Evolutionary conservation across 148 eudicot species (phyloP).

Genomic region (Selenicereus undatus): DNA sequence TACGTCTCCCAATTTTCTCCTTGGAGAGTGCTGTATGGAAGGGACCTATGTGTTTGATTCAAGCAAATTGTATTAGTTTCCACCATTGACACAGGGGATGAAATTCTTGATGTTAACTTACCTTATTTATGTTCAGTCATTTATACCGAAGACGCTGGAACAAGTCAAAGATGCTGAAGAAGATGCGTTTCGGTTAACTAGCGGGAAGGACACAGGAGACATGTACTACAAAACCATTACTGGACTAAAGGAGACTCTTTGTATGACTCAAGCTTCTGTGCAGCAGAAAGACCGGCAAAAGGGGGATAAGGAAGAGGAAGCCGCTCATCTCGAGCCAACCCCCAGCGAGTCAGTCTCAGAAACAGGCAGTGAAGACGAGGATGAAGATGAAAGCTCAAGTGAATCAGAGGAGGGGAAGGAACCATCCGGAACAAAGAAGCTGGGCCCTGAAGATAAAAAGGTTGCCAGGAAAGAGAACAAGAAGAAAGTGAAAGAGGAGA

Average conservation of each 20-base stretch:
- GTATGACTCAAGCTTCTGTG: slow-evolving; percentile 26
- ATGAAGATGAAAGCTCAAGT: slow-evolving; percentile 32
- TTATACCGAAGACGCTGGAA: slow-evolving; percentile 77
- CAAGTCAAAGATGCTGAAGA: slow-evolving; percentile 79
- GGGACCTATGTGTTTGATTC: neutral
- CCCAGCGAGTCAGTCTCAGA: slow-evolving; percentile 42
- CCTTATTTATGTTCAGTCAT: slow-evolving; percentile 44
- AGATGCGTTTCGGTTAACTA: slow-evolving; percentile 63
- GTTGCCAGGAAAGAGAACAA: slow-evolving; percentile 89
- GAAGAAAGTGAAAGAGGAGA: slow-evolving; percentile 96
- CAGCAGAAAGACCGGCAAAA: slow-evolving; percentile 4
- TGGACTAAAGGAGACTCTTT: slow-evolving; percentile 52
- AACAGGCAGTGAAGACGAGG: slow-evolving; percentile 33
- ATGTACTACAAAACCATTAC: slow-evolving; percentile 75
- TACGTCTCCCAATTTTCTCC: too few species aligned
- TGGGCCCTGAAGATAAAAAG: slow-evolving; percentile 49
- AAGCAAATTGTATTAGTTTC: neutral
- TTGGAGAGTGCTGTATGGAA: neutral
- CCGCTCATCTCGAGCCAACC: slow-evolving; percentile 23
- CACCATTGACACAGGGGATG: neutral
- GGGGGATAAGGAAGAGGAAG: neutral
- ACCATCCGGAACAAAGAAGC: slow-evolving; percentile 18
- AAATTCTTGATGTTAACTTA: neutral
- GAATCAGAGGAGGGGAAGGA: slow-evolving; percentile 36
- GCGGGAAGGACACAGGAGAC: slow-evolving; percentile 66